Percentiles rank a stretch among this genome's conserved stretches.
phyloP scores from a whole-genome alignment of 2,329 filamentous ascomycete genomes.

The Colletotrichum sansevieriae region DNA sequence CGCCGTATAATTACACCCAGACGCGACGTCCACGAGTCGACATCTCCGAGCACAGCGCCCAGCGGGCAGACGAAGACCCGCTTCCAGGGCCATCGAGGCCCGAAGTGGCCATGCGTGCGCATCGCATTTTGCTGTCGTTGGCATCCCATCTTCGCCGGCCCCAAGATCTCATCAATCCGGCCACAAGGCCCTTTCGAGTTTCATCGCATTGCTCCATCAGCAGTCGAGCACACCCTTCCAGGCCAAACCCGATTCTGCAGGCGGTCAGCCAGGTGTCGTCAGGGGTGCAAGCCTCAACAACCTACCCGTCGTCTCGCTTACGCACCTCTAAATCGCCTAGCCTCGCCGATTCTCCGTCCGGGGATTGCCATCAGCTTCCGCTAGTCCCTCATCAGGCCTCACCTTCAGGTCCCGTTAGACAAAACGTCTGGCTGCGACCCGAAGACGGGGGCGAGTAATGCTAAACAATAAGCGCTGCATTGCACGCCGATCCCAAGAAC shows the following conservation, averaged over 20 bases:
- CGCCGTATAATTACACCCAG: slow-evolving; percentile 33
- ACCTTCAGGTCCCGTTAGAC: slow-evolving; percentile 6
- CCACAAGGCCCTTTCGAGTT: slow-evolving; percentile 10
- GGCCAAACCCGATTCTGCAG: slow-evolving; percentile 25
- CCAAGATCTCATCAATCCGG: slow-evolving; percentile 19
- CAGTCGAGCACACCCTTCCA: slow-evolving; percentile 19
- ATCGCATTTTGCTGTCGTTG: slow-evolving; percentile 5
- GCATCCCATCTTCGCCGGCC: slow-evolving; percentile 34
- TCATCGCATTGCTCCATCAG: slow-evolving; percentile 21
- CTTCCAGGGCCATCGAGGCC: slow-evolving; percentile 9
- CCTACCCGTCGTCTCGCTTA: slow-evolving; percentile 40
- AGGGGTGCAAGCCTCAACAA: slow-evolving; percentile 41
- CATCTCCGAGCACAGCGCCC: neutral
- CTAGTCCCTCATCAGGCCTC: slow-evolving; percentile 20
- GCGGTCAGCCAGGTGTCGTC: slow-evolving; percentile 29
- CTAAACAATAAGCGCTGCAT: slow-evolving; percentile 19
- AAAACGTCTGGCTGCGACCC: slow-evolving; percentile 17
- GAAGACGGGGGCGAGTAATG: slow-evolving; percentile 10
- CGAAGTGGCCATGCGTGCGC: slow-evolving; percentile 29
- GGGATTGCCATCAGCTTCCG: slow-evolving; percentile 35
- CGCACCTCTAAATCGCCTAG: slow-evolving; percentile 39
- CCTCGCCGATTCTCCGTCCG: slow-evolving; percentile 39
- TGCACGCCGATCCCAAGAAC: slow-evolving; percentile 10
- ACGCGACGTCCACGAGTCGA: slow-evolving; percentile 29
- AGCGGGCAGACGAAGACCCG: slow-evolving; percentile 3